Percentiles rank a stretch among this genome's conserved stretches.
These are phyloP conservation scores for Apiospora pterosperma DNA, from an alignment of 2,329 filamentous ascomycete species.

Conservation along the genomic window DNA sequence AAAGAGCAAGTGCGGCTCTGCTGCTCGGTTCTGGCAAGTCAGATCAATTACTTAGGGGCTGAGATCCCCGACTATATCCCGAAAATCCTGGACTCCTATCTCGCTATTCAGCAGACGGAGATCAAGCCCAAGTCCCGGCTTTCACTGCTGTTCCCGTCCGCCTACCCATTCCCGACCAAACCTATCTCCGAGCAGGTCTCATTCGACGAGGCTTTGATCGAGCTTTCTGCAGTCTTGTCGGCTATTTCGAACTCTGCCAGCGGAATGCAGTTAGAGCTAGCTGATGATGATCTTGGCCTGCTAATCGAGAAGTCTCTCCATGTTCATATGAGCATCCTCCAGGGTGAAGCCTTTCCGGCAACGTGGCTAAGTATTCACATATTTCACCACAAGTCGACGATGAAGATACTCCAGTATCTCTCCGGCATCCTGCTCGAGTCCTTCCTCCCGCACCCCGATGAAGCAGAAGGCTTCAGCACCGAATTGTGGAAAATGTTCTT, in stretches of 20 bases:
- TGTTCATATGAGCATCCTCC: constrained; percentile 84
- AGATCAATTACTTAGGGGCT: constrained; percentile 72
- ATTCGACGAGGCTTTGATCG: constrained; percentile 85
- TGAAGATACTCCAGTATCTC: constrained; percentile 81
- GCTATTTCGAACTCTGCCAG: constrained; percentile 72
- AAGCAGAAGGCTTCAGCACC: constrained; percentile 88
- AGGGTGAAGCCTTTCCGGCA: constrained; percentile 83
- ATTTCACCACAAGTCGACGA: constrained; percentile 85
- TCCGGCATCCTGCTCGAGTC: constrained; percentile 75
- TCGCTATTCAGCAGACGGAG: constrained; percentile 62
- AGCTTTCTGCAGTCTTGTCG: constrained; percentile 83
- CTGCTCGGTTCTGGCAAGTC: constrained; percentile 86
- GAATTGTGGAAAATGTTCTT: constrained; percentile 95
- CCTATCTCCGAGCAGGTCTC: constrained; percentile 50
- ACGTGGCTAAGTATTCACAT: constrained; percentile 93
- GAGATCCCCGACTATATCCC: constrained; percentile 87
- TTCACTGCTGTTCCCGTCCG: constrained; percentile 83
- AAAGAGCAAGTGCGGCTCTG: constrained; percentile 90
- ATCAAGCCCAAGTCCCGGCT: constrained; percentile 60
- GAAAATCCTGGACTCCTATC: constrained; percentile 86
- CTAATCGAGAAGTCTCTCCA: constrained; percentile 77
- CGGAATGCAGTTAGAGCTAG: constrained; percentile 72
- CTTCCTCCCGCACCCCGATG: constrained; percentile 84
- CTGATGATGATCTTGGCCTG: constrained; percentile 69
- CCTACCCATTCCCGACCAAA: constrained; percentile 84